Evolutionary conservation across 768 basidiomycete genomes (phyloP), one percentile per base, ranked within the genome.

Genomic region (Kwoniella sp.): DNA sequence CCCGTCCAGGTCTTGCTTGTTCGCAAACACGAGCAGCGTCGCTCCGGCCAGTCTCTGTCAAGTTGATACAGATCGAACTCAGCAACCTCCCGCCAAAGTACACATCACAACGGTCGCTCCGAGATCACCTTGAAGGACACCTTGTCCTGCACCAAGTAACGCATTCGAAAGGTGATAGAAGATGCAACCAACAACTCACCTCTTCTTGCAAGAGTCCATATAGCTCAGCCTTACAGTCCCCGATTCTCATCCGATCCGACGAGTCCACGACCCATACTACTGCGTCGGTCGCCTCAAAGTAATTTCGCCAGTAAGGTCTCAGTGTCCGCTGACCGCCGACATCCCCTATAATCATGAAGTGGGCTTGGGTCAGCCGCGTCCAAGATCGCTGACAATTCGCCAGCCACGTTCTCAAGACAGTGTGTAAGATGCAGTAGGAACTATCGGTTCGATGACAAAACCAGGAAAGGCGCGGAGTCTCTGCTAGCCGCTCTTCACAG

Each of bases 181-280:
- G n/a, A n/a, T n/a, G n/a, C n/a, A 29, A 41, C 1, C 23, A 34
- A 13, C 13, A 5, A 76, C 88, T 82, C 82, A 97, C 95, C 82
- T 98, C 94, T 85, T 98, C 94, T 22, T 88, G 86, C 58, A 98
- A 84, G 53, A 99, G 85, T 72, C 85, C 88, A 71, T 90, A 88
- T 23, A 98, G 84, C 81, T 99, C 96, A 55, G 87, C 83, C 76
- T 86, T 89, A 82, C 95, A 98, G 79, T 98, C 94, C 55, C 84
- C 82, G 86, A 96, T 91, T 67, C 96, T 86, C 83, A 92, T 85
- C 47, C 90, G 86, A 82, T 98, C 95, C 38, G 90, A 86, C 0
- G 93, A 95, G 83, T 99, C 96, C 47, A 99, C 94, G 20, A 99
- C 95, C 96, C 96, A 99, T 34, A 98, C 93, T 50, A 99, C 84